Percentiles rank a stretch among this genome's conserved stretches.
Evolutionary conservation across 2,329 filamentous ascomycete species (phyloP).

Genomic region (Colletotrichum tamarilloi): DNA sequence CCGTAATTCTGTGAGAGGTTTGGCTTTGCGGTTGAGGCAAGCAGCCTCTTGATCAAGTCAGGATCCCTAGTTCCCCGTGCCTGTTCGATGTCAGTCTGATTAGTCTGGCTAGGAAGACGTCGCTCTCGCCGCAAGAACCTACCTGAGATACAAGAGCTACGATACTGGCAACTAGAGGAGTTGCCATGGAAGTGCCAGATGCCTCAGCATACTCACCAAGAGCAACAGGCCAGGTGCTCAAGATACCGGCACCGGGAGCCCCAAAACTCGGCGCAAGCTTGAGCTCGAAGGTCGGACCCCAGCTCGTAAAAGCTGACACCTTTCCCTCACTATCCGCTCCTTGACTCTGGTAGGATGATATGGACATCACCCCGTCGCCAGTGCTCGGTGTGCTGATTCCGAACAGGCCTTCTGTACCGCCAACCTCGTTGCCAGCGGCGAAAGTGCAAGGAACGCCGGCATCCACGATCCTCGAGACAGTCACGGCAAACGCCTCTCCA

Average conservation of each 20-base stretch:
- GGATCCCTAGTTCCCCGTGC: conserved; percentile 59
- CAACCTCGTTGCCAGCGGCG: conserved; percentile 62
- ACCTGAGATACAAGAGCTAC: conserved; percentile 64
- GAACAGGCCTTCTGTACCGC: conserved; percentile 53
- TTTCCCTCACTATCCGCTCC: not conserved
- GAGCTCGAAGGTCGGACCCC: conserved; percentile 71
- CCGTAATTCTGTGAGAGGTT: conserved; percentile 42
- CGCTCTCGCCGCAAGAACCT: not conserved
- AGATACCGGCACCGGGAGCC: conserved; percentile 66
- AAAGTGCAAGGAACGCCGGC: conserved; percentile 65
- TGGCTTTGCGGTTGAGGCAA: conserved; percentile 62
- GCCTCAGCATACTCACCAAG: conserved; percentile 62
- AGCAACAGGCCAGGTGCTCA: conserved; percentile 64
- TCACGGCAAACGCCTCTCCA: conserved; percentile 61
- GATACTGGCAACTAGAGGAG: conserved; percentile 65
- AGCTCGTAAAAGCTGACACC: conserved; percentile 59
- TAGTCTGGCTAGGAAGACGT: not conserved
- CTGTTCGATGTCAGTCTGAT: not conserved
- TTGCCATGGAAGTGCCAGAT: conserved; percentile 71
- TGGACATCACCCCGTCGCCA: conserved; percentile 58
- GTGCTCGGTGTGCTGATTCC: conserved; percentile 60
- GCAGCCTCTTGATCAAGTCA: conserved; percentile 57
- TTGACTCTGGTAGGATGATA: conserved; percentile 63
- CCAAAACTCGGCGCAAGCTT: conserved; percentile 66
- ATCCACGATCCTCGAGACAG: conserved; percentile 63